Evolutionary conservation across 2,329 filamentous ascomycete genomes (phyloP).

Genomic region (Leptosphaerulina australis): DNA sequence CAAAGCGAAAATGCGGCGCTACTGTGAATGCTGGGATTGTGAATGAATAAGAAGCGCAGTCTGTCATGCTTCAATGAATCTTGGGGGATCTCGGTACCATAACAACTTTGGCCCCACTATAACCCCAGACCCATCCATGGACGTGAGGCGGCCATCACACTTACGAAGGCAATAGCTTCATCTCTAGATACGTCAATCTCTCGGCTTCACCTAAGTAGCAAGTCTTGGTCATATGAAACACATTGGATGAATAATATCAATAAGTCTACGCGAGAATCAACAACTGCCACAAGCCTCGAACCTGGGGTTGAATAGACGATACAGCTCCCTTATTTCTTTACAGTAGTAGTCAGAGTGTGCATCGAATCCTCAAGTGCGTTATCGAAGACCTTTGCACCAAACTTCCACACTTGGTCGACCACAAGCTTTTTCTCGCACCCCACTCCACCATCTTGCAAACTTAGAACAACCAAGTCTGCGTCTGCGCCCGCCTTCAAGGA

Average conservation of each 20-base stretch:
- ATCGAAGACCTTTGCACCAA: slow-evolving; percentile 58
- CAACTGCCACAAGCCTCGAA: too few relatives aligned
- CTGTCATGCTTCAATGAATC: slow-evolving; percentile 7
- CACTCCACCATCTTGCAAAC: slow-evolving; percentile 56
- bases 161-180: too few relatives aligned
- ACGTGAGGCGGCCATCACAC: not conserved
- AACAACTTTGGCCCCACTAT: slow-evolving; percentile 13
- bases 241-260: too few relatives aligned
- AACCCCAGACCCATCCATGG: slow-evolving; percentile 4
- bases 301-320: too few relatives aligned
- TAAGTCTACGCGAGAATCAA: too few relatives aligned
- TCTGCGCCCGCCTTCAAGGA: slow-evolving; percentile 54
- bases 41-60: slow-evolving; percentile 6
- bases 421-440: slow-evolving; percentile 60
- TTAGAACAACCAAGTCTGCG: slow-evolving; percentile 68
- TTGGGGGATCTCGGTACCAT: slow-evolving; percentile 18
- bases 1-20: not conserved
- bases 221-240: too few relatives aligned
- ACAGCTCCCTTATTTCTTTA: not conserved
- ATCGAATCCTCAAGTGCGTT: not conserved
- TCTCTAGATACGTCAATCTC: too few relatives aligned
- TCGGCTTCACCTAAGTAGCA: too few relatives aligned
- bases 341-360: not conserved
- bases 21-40: slow-evolving; percentile 13
- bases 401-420: slow-evolving; percentile 82